phyloP scores from a whole-genome alignment of 1,284 basidiomycete genomes.

The Malassezia cuniculi region DNA sequence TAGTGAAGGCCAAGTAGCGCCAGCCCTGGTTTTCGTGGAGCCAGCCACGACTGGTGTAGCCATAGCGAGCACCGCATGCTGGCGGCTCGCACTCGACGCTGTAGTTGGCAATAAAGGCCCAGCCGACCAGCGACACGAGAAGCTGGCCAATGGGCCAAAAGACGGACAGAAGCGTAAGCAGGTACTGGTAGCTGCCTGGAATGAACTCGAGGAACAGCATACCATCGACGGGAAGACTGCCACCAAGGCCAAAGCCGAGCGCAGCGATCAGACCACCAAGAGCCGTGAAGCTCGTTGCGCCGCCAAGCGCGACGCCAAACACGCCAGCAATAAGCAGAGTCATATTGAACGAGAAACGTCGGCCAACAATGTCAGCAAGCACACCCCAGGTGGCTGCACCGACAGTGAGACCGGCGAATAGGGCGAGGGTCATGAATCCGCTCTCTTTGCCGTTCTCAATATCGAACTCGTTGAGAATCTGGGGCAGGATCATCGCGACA shows the following conservation, averaged over 20 bases:
- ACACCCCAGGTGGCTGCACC: constrained; percentile 43
- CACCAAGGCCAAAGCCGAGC: constrained; percentile 40
- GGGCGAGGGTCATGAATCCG: constrained; percentile 35
- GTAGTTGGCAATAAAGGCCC: constrained; percentile 42
- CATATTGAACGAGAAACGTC: constrained; percentile 40
- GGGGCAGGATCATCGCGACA: constrained; percentile 38
- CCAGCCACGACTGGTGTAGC: constrained; percentile 19
- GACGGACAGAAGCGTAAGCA: constrained; percentile 38
- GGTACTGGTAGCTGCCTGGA: constrained; percentile 34
- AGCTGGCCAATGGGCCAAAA: constrained; percentile 44
- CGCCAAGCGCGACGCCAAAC: constrained; percentile 39
- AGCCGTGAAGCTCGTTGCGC: constrained; percentile 31
- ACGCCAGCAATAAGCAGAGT: constrained; percentile 40
- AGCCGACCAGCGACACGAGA: constrained; percentile 35
- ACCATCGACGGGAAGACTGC: constrained; percentile 43
- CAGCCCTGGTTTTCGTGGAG: constrained; percentile 32
- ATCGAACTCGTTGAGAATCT: constrained; percentile 35
- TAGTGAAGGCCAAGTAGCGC: constrained; percentile 40
- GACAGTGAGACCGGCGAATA: constrained; percentile 36
- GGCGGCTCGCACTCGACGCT: constrained; percentile 24
- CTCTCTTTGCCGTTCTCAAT: constrained; percentile 11
- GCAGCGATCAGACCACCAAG: constrained; percentile 36
- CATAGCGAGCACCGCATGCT: constrained; percentile 15
- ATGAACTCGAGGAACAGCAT: constrained; percentile 44
- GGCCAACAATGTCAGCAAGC: constrained; percentile 39